Base-by-base conservation (phyloP, 805 yeast genomes). In the Zygoascus biomembranicola region DNA sequence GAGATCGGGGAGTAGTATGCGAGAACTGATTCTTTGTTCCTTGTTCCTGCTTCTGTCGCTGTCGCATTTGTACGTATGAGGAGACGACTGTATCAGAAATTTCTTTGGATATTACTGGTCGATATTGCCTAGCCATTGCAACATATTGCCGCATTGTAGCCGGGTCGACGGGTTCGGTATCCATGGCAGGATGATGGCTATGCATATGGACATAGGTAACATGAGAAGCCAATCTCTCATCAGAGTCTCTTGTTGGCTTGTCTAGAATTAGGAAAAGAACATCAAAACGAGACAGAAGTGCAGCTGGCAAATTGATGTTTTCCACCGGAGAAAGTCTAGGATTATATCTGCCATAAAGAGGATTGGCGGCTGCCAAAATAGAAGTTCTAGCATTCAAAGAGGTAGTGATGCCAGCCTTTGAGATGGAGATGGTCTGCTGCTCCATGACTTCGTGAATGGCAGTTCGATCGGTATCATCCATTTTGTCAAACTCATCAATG, bases 371-470 rank as follows among this genome's bases (percentile, higher is more conserved):
- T 0, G 99, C 99, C 58, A 94, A 72, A 56, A 94, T 87, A 5
- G 97, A 90, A 0, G 98, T 81, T 68, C 99, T 80, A 8, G 99
- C 99, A 67, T 94, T 94, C 61, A 94, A 75, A 1, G 97, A 88
- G 9, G 99, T 94, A 58, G 94, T 87, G 62, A 94, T 94, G 61
- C 99, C 99, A 2, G 99, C 99, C 70, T 94, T 94, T 44, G 97
- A 87, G 55, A 94, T 94, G 20, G 96, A 87, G 55, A 94, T 94
- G 1, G 99, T 94, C 71, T 94, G 99, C 69, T 94, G 99, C 73
- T 94, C 99, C 99, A 94, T 94, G 35, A 94, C 99, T 75, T 92
- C 99, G 71, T 92, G 98, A 65, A 94, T 94, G 1, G 98, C 98
- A 0, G 98, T 94, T 65, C 99, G 78, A 71, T 94, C 99, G 58